These are phyloP conservation scores for Quillaja saponaria DNA, from an alignment of 306 rosid genomes.

Conservation along the genomic window DNA sequence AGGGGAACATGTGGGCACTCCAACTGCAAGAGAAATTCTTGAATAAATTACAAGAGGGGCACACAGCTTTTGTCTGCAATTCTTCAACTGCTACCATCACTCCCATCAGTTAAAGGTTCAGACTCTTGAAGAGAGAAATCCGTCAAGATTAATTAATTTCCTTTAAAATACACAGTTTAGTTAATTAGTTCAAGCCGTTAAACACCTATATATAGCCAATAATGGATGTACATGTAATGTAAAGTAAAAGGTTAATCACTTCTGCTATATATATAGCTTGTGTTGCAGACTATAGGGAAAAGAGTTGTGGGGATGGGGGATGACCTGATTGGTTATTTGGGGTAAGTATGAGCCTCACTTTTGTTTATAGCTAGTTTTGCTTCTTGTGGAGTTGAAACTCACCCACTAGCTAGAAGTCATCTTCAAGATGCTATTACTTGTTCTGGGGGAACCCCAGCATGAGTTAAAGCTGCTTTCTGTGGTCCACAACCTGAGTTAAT, in stretches of 20 bases:
- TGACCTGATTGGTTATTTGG: constrained; percentile 43
- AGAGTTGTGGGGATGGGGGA: too few species aligned
- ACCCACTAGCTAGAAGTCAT: constrained; percentile 26
- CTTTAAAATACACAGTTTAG: too few species aligned
- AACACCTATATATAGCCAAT: too few species aligned
- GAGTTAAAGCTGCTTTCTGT: constrained; percentile 54
- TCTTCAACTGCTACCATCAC: constrained; percentile 36
- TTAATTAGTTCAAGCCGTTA: too few species aligned
- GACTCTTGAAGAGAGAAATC: constrained; percentile 27
- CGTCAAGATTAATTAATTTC: constrained; percentile 37
- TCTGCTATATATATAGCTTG: too few species aligned
- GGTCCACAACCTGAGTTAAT: constrained; percentile 48
- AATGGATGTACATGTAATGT: too few species aligned
- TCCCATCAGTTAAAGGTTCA: constrained; percentile 28
- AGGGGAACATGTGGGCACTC: constrained; percentile 58
- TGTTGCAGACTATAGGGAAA: too few species aligned
- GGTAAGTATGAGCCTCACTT: constrained; percentile 36
- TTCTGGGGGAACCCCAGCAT: constrained; percentile 46
- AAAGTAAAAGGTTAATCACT: too few species aligned
- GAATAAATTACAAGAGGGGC: constrained; percentile 13
- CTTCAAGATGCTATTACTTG: constrained; percentile 62
- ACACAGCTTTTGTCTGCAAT: constrained; percentile 42
- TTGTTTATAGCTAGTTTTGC: constrained; percentile 33
- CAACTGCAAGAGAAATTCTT: constrained; percentile 28
- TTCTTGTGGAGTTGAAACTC: constrained; percentile 41